Evolutionary conservation across 495 filamentous ascomycete genomes (phyloP).

Genomic region (Sabuloglossum arenarium): DNA sequence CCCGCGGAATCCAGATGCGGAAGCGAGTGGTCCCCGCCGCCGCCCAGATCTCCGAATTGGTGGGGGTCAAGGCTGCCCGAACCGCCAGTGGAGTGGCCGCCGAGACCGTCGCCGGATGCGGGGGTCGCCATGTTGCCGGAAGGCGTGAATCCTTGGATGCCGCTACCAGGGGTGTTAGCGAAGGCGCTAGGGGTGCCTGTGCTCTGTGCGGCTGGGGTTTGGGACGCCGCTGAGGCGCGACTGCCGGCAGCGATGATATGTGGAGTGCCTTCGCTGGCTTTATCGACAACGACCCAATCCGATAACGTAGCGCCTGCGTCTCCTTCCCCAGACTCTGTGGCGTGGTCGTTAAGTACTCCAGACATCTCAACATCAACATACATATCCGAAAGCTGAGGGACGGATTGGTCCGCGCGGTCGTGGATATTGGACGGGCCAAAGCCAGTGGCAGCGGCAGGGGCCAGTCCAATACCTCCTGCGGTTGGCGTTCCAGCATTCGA

Average conservation of each 20-base stretch:
- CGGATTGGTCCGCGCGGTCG: background rate
- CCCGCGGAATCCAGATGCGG: background rate
- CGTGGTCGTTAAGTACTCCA: constrained; percentile 6
- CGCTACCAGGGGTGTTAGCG: background rate
- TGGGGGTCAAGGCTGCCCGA: background rate
- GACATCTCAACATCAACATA: background rate
- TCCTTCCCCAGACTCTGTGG: constrained; percentile 1
- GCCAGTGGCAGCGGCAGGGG: background rate
- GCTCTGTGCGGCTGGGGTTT: background rate
- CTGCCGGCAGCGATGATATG: too few relatives aligned
- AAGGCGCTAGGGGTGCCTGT: background rate
- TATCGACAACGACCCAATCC: constrained; percentile 6
- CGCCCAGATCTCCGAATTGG: background rate
- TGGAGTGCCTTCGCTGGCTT: background rate
- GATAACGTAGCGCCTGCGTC: background rate
- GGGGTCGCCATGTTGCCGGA: background rate
- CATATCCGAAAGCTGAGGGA: background rate
- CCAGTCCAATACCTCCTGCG: background rate
- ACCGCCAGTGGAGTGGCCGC: background rate
- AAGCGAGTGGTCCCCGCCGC: background rate
- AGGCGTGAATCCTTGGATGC: background rate
- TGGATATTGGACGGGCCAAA: background rate
- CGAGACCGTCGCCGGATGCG: background rate
- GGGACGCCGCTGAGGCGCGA: background rate
- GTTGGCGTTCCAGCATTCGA: background rate